Evolutionary conservation across 257 asterid species (phyloP).

Genomic region (Cinchona pubescens): DNA sequence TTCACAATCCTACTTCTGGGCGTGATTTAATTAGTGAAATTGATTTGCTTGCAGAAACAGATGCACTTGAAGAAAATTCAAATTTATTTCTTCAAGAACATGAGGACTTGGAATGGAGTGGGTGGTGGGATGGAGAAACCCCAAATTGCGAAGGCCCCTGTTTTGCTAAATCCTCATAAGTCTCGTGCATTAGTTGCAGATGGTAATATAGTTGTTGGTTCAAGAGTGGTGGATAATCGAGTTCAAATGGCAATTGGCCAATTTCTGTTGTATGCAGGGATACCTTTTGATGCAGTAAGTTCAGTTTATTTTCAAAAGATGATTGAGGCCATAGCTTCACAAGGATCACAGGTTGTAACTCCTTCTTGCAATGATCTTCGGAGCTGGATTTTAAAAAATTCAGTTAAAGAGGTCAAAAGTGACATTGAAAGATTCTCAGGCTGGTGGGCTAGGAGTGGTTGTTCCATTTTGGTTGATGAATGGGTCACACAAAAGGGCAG

Average conservation of each 20-base stretch:
- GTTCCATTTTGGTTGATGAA: conserved; percentile 76
- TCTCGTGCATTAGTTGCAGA: conserved; percentile 19
- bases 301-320: conserved; percentile 77
- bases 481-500: conserved; percentile 55
- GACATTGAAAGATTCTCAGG: conserved; percentile 51
- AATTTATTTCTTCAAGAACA: conserved; percentile 44
- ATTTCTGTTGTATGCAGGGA: conserved; percentile 68
- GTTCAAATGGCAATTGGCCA: conserved; percentile 82
- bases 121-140: conserved; percentile 58
- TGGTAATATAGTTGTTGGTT: conserved; percentile 28
- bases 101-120: conserved; percentile 25
- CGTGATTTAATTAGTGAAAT: conserved; percentile 47
- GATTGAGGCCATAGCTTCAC: conserved; percentile 75
- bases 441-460: conserved; percentile 68
- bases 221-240: conserved; percentile 40
- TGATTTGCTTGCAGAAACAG: conserved; percentile 62
- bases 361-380: conserved; percentile 82
- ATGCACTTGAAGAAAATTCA: conserved; percentile 48
- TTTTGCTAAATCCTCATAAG: conserved; percentile 25
- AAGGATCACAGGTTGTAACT: conserved; percentile 47
- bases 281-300: conserved; percentile 61
- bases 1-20: conserved; percentile 29
- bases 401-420: conserved; percentile 61
- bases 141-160: conserved; percentile 52
- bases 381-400: conserved; percentile 58